These are phyloP conservation scores for Elasticomyces elasticus DNA, from an alignment of 495 filamentous ascomycete genomes.

Conservation along the genomic window DNA sequence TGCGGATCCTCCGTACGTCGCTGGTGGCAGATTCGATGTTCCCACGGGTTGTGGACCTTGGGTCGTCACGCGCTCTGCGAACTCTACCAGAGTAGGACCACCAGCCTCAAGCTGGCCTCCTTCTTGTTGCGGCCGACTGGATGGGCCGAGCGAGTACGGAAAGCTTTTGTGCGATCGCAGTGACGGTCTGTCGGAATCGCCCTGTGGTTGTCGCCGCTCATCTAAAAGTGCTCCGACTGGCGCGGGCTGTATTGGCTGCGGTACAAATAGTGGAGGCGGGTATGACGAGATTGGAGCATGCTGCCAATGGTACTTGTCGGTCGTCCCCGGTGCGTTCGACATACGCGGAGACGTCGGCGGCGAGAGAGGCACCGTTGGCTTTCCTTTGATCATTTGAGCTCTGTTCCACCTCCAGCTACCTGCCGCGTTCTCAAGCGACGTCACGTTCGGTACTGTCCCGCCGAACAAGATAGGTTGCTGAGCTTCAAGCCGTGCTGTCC, in stretches of 20 bases:
- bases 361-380: constrained; percentile 10
- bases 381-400: constrained; percentile 14
- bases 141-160: constrained; percentile 27
- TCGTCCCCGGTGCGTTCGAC: constrained; percentile 15
- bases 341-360: constrained; percentile 22
- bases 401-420: background rate
- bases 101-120: background rate
- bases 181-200: constrained; percentile 3
- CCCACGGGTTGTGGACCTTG: constrained; percentile 12
- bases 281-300: background rate
- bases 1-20: constrained; percentile 24
- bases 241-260: constrained; percentile 24
- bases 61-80: background rate
- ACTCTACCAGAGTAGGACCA: background rate
- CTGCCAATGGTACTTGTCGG: constrained; percentile 12
- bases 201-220: constrained; percentile 18
- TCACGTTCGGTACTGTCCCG: too few relatives aligned
- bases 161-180: constrained; percentile 33
- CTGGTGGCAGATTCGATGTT: constrained; percentile 4
- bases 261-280: constrained; percentile 25
- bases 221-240: constrained; percentile 15
- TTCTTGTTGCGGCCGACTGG: constrained; percentile 19
- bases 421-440: background rate
- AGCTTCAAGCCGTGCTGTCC: too few relatives aligned
- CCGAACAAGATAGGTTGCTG: too few relatives aligned